phyloP scores from a whole-genome alignment of 441 rosid genomes.

The Adansonia grandidieri region DNA sequence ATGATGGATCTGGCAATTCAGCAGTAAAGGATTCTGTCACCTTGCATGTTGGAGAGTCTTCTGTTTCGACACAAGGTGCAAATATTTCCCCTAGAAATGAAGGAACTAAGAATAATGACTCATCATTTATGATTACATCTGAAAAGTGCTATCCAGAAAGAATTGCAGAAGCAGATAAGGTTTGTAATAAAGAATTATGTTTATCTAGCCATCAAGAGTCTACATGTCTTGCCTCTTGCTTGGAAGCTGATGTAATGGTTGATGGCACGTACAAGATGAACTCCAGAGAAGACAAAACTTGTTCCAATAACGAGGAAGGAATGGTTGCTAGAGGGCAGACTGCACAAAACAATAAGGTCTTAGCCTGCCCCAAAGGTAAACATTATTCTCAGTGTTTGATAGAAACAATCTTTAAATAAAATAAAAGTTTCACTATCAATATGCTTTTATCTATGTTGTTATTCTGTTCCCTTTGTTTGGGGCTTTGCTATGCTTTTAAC shows the following conservation, averaged over 20 bases:
- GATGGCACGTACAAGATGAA: constrained; percentile 14
- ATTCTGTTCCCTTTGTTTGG: background rate
- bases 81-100: constrained; percentile 29
- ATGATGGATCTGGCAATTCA: constrained; percentile 26
- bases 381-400: constrained; percentile 8
- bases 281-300: constrained; percentile 29
- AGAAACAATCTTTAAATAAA: background rate
- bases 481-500: constrained; percentile 8
- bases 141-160: constrained; percentile 22
- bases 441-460: background rate
- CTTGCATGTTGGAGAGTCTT: constrained; percentile 26
- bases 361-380: constrained; percentile 49
- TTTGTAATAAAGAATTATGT: constrained; percentile 28
- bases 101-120: constrained; percentile 23
- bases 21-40: constrained; percentile 21
- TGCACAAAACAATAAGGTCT: constrained; percentile 35
- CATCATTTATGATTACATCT: constrained; percentile 30
- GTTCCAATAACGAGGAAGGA: constrained; percentile 32
- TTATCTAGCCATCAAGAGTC: constrained; percentile 22
- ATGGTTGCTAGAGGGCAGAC: constrained; percentile 21
- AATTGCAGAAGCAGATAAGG: constrained; percentile 25
- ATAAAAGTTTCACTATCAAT: background rate
- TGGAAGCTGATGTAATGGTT: constrained; percentile 12
- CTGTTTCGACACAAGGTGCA: constrained; percentile 18
- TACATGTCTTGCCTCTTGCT: constrained; percentile 17